Evolutionary conservation across 306 rosid species (phyloP).

Genomic region (Inga laurina): DNA sequence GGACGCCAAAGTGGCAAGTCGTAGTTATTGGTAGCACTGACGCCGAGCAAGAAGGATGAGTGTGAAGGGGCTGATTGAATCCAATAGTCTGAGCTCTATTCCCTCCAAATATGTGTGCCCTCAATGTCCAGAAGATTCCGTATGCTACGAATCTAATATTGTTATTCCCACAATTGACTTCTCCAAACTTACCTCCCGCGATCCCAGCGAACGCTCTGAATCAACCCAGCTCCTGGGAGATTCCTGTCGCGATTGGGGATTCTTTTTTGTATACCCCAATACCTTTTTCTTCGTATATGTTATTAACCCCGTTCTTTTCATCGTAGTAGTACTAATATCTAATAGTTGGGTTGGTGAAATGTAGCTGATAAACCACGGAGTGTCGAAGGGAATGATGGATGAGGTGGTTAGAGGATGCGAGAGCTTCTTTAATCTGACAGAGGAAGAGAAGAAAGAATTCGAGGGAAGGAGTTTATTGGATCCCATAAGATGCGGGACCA

Average conservation of each 20-base stretch:
- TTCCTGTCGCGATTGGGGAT: slow-evolving; percentile 66
- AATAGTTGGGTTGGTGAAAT: neutral
- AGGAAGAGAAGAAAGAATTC: slow-evolving; percentile 50
- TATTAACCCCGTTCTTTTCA: too few relatives aligned
- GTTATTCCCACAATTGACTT: slow-evolving; percentile 48
- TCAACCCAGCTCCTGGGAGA: slow-evolving; percentile 38
- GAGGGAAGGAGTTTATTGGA: slow-evolving; percentile 38
- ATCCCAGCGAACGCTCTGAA: slow-evolving; percentile 30
- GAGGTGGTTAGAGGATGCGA: slow-evolving; percentile 28
- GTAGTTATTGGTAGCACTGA: neutral
- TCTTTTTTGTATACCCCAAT: slow-evolving; percentile 42
- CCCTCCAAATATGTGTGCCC: slow-evolving; percentile 40
- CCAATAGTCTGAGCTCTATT: slow-evolving; percentile 23
- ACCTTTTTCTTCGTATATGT: neutral
- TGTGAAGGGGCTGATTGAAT: slow-evolving; percentile 45
- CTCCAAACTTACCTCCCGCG: slow-evolving; percentile 38
- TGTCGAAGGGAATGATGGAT: slow-evolving; percentile 43
- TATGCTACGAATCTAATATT: neutral
- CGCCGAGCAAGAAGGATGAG: slow-evolving; percentile 19
- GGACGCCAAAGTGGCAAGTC: neutral
- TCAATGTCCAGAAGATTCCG: neutral
- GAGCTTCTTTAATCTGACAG: slow-evolving; percentile 45
- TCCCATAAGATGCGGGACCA: slow-evolving; percentile 63
- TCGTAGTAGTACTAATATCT: neutral
- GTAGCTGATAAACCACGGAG: slow-evolving; percentile 61